Percentiles rank a stretch among this genome's conserved stretches.
Conservation (phyloP, 2,329 filamentous ascomycete genomes). For the Diaporthe citrichinensis region DNA sequence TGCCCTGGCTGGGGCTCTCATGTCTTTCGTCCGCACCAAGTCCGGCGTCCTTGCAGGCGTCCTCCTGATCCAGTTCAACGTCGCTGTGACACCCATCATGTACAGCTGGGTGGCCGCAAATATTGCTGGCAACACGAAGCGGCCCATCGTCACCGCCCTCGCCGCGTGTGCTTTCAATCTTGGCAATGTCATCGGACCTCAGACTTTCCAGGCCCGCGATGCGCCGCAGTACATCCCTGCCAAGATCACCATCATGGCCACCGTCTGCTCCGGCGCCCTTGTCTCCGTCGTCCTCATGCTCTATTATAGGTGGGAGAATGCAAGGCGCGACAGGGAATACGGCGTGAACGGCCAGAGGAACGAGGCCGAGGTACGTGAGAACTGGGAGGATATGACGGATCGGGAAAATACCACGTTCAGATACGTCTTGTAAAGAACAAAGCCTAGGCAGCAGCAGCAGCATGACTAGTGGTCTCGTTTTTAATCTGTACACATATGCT, state of each 20-base stretch:
- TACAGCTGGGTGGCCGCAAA: conserved; percentile 64
- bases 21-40: conserved; percentile 65
- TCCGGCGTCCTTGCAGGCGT: conserved; percentile 63
- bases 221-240: conserved; percentile 67
- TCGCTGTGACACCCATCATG: conserved; percentile 45
- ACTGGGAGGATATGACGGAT: conserved; percentile 67
- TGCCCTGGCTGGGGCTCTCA: conserved; percentile 61
- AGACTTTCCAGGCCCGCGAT: conserved; percentile 67
- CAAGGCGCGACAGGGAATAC: conserved; percentile 51
- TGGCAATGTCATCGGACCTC: conserved; percentile 70
- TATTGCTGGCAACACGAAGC: conserved; percentile 66
- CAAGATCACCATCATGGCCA: conserved; percentile 68
- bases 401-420: conserved; percentile 70
- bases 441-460: neutral
- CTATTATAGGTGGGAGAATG: conserved; percentile 66
- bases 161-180: conserved; percentile 66
- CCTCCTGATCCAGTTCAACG: conserved; percentile 61
- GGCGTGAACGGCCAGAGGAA: conserved; percentile 51
- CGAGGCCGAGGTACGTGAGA: conserved; percentile 56
- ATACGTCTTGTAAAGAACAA: conserved; percentile 51
- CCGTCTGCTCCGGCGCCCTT: conserved; percentile 59
- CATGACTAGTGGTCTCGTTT: no score
- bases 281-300: conserved; percentile 60
- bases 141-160: conserved; percentile 63
- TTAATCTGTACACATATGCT: no score